phyloP scores from a whole-genome alignment of 352 stramenopile species.

The Phytopythium ostracodes region DNA sequence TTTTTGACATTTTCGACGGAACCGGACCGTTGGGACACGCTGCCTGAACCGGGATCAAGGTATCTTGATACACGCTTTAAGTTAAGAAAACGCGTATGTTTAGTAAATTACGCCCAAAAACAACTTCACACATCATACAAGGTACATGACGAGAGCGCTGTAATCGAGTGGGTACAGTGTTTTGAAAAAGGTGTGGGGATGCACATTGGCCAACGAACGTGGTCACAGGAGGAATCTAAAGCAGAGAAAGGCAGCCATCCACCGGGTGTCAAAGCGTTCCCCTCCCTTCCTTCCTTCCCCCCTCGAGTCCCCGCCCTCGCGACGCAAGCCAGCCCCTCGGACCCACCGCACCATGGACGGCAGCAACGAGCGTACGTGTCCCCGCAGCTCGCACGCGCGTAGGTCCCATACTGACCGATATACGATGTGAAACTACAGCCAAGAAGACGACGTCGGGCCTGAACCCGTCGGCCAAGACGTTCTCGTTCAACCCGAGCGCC shows the following conservation, averaged over 20 bases:
- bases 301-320: neutral
- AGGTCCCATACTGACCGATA: neutral
- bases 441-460: constrained; percentile 47
- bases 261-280: neutral
- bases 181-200: neutral
- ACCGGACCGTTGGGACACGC: neutral
- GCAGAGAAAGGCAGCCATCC: neutral
- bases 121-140: neutral
- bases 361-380: constrained; percentile 36
- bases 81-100: neutral
- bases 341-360: constrained; percentile 25
- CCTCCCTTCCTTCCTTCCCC: neutral
- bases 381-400: neutral
- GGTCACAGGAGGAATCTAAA: neutral
- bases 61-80: neutral
- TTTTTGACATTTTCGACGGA: no score
- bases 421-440: constrained; percentile 19
- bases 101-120: neutral
- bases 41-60: neutral
- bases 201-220: constrained; percentile 1
- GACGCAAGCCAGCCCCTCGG: neutral
- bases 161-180: no score
- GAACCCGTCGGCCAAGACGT: constrained; percentile 59
- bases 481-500: constrained; percentile 76
- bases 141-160: no score